Evolutionary conservation across 305 asterid species (phyloP).

Genomic region (Fraxinus xanthoxyloides): DNA sequence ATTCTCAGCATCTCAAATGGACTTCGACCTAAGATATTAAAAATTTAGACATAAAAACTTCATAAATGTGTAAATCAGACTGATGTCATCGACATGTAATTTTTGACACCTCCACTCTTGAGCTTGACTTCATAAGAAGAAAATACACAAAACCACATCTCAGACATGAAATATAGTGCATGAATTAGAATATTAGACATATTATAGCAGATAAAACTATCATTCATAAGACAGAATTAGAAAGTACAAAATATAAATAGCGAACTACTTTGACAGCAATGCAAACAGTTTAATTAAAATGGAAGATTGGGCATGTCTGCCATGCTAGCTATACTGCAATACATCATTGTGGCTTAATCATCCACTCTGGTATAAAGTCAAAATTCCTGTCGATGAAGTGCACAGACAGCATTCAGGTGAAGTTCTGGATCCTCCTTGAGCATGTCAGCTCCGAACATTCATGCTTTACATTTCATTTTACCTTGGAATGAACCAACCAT

Average conservation of each 20-base stretch:
- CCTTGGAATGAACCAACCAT: slow-evolving; percentile 8
- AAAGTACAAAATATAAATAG: background rate
- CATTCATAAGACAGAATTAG: background rate
- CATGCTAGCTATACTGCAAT: slow-evolving; percentile 24
- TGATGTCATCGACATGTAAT: too few relatives aligned
- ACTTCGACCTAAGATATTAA: too few relatives aligned
- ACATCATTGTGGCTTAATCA: slow-evolving; percentile 20
- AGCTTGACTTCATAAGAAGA: too few relatives aligned
- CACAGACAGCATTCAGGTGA: slow-evolving; percentile 44
- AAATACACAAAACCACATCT: background rate
- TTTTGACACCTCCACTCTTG: too few relatives aligned
- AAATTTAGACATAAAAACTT: too few relatives aligned
- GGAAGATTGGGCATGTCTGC: background rate
- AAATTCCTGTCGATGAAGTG: slow-evolving; percentile 34
- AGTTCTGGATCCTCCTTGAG: slow-evolving; percentile 29
- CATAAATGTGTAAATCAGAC: too few relatives aligned
- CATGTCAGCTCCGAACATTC: slow-evolving; percentile 29
- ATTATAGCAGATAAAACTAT: background rate
- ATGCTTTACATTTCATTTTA: background rate
- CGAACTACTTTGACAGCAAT: background rate
- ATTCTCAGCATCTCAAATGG: too few relatives aligned
- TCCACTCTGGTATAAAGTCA: slow-evolving; percentile 3
- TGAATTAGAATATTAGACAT: background rate
- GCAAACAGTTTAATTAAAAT: background rate
- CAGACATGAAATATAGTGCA: background rate